A percentile compares a stretch with the other conserved stretches of the same genome.
Evolutionary conservation across 2,329 filamentous ascomycete genomes (phyloP).

Genomic region (Ophiostoma sp.): DNA sequence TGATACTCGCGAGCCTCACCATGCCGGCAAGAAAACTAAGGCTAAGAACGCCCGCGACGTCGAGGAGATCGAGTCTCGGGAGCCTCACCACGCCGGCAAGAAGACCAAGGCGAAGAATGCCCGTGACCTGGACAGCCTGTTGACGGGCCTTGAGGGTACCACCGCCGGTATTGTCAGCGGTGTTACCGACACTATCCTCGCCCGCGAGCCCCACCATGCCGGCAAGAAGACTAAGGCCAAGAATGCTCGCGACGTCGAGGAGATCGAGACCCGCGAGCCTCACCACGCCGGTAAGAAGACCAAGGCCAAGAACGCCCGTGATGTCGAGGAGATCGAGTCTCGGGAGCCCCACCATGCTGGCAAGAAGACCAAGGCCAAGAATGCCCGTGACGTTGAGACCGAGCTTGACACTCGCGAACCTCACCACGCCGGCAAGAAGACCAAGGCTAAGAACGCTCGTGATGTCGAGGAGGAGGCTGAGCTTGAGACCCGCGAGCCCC

Average conservation of each 20-base stretch:
- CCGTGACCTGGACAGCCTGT: constrained; percentile 13
- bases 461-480: constrained; percentile 14
- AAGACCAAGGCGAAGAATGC: constrained; percentile 23
- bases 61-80: constrained; percentile 20
- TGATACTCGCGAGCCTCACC: constrained; percentile 18
- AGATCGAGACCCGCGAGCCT: constrained; percentile 22
- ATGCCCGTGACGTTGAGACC: background rate
- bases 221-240: constrained; percentile 21
- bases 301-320: constrained; percentile 11
- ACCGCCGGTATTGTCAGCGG: background rate
- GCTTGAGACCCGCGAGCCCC: constrained; percentile 26
- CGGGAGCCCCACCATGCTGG: constrained; percentile 29
- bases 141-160: background rate
- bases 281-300: constrained; percentile 27
- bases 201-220: constrained; percentile 28
- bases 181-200: too few species aligned
- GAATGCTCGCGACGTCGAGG: constrained; percentile 9
- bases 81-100: constrained; percentile 30
- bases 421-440: constrained; percentile 30
- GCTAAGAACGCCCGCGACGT: constrained; percentile 18
- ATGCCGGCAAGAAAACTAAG: constrained; percentile 24
- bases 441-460: background rate
- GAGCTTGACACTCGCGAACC: constrained; percentile 24
- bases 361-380: constrained; percentile 24
- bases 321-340: constrained; percentile 8